phyloP scores from a whole-genome alignment of 1,284 basidiomycete species.

The Leucoagaricus sp. region DNA sequence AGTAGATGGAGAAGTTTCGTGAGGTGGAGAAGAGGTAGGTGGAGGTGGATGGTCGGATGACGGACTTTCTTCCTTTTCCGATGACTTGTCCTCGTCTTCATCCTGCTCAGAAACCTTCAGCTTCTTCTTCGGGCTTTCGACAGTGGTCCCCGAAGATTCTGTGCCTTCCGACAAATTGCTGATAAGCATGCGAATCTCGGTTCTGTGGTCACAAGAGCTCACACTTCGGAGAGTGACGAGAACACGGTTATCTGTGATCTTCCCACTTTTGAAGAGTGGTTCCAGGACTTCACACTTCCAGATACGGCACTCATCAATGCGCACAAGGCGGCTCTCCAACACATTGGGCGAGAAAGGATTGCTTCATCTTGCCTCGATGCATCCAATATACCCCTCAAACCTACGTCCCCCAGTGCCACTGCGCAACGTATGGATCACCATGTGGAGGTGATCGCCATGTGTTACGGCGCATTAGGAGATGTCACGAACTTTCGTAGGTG shows the following conservation, averaged over 20 bases:
- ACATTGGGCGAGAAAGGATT: constrained; percentile 30
- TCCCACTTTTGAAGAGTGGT: constrained; percentile 40
- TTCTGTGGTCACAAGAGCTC: no score
- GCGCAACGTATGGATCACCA: constrained; percentile 29
- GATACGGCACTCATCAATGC: constrained; percentile 32
- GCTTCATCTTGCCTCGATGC: constrained; percentile 11
- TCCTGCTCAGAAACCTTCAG: neutral
- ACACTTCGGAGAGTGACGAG: neutral
- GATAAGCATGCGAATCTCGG: no score
- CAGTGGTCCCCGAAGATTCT: neutral
- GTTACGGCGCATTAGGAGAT: constrained; percentile 42
- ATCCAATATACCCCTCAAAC: neutral
- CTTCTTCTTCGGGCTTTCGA: constrained; percentile 7
- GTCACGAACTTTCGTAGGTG: constrained; percentile 35
- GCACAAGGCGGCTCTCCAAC: constrained; percentile 32
- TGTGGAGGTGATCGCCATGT: constrained; percentile 41
- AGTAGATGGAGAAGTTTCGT: neutral
- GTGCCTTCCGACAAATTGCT: neutral
- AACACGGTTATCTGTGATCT: constrained; percentile 10
- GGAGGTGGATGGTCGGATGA: constrained; percentile 1
- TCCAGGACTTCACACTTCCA: constrained; percentile 26
- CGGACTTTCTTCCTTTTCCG: neutral
- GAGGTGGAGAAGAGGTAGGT: constrained; percentile 4
- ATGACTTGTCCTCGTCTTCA: neutral
- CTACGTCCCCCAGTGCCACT: neutral